These are phyloP conservation scores for Ceratocystis cacaofunesta DNA, from an alignment of 2,329 filamentous ascomycete species.

Conservation along the genomic window DNA sequence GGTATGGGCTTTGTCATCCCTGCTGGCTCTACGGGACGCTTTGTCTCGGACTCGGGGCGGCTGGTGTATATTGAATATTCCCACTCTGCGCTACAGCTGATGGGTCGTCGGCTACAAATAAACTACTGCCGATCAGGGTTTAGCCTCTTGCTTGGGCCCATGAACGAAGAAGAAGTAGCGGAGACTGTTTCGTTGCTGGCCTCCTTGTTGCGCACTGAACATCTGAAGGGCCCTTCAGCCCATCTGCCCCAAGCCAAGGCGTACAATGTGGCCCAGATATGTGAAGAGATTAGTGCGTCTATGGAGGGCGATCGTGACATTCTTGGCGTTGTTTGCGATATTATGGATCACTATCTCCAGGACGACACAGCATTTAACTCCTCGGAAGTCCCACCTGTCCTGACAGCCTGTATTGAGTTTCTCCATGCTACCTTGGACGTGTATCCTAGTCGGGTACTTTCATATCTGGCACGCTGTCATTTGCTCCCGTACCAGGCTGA, in stretches of 20 bases:
- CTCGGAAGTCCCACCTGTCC: constrained; percentile 49
- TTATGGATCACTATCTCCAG: constrained; percentile 58
- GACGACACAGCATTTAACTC: constrained; percentile 42
- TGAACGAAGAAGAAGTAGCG: constrained; percentile 47
- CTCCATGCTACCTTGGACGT: constrained; percentile 55
- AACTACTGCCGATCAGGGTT: constrained; percentile 44
- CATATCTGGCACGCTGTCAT: constrained; percentile 67
- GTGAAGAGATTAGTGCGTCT: constrained; percentile 42
- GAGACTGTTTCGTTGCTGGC: constrained; percentile 64
- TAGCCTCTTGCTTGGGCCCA: constrained; percentile 35
- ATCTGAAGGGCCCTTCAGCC: constrained; percentile 25
- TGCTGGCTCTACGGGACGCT: constrained; percentile 50
- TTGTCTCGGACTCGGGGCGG: constrained; percentile 63
- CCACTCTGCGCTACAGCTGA: constrained; percentile 65
- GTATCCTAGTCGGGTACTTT: constrained; percentile 79
- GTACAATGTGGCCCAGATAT: constrained; percentile 31
- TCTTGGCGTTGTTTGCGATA: constrained; percentile 65
- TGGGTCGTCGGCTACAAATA: constrained; percentile 61
- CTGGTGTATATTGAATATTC: constrained; percentile 62
- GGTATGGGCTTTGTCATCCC: constrained; percentile 47
- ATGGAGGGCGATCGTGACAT: constrained; percentile 53
- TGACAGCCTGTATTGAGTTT: constrained; percentile 63
- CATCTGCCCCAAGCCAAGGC: constrained; percentile 15
- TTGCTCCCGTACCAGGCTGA: constrained; percentile 64
- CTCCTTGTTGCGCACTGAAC: constrained; percentile 46